phyloP scores from a whole-genome alignment of 1,284 basidiomycete genomes.

The Kalmanozyma brasiliensis region DNA sequence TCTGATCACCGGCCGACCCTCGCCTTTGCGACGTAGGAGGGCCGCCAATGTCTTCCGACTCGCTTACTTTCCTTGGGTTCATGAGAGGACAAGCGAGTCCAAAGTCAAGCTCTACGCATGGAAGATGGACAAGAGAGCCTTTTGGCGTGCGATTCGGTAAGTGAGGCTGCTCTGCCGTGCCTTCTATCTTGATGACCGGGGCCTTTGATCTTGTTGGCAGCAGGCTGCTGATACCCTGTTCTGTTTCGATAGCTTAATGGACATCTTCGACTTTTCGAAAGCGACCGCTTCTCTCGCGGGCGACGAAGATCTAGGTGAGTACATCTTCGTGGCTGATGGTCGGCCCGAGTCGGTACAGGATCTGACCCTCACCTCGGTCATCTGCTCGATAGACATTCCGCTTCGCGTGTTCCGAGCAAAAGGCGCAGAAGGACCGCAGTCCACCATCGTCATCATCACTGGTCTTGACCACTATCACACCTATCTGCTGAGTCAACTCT shows the following conservation, averaged over 20 bases:
- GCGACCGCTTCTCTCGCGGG: conserved; percentile 2
- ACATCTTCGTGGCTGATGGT: not conserved
- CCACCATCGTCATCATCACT: conserved; percentile 40
- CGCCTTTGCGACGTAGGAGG: conserved; percentile 9
- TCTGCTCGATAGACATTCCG: conserved; percentile 9
- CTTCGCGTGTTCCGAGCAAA: conserved; percentile 27
- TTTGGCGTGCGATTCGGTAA: conserved; percentile 21
- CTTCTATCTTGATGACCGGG: too few relatives aligned
- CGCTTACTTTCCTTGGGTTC: conserved; percentile 44
- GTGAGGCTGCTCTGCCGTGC: too few relatives aligned
- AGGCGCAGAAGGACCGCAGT: conserved; percentile 8
- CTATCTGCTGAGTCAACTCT: conserved; percentile 21
- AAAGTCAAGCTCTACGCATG: conserved; percentile 31
- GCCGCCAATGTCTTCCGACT: conserved; percentile 36
- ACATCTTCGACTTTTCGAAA: conserved; percentile 7
- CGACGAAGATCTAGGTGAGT: conserved; percentile 7
- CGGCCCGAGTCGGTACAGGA: not conserved
- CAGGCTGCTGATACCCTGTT: too few relatives aligned
- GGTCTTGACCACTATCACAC: conserved; percentile 50
- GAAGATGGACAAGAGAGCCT: conserved; percentile 29
- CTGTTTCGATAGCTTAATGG: conserved; percentile 7
- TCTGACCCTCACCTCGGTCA: not conserved
- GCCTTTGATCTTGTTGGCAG: too few relatives aligned
- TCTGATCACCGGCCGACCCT: not conserved
- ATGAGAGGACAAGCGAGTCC: conserved; percentile 24